phyloP scores from a whole-genome alignment of 2,329 filamentous ascomycete species.

The Diatrype stigma region DNA sequence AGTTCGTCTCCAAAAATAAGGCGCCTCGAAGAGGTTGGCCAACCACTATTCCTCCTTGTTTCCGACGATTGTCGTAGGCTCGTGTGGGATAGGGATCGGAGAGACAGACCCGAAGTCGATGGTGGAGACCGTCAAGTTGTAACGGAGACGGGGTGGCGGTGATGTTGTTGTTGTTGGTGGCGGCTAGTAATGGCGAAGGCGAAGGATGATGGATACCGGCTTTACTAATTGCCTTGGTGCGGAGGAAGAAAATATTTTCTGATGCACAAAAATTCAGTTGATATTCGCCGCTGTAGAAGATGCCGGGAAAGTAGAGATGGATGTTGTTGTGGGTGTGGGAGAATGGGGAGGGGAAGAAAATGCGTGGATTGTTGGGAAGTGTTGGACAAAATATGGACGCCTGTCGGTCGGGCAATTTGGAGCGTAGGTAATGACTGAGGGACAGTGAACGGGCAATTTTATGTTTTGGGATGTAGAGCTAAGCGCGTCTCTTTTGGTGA shows the following conservation, averaged over 20 bases:
- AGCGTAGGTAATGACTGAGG: not conserved
- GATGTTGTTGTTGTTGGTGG: not conserved
- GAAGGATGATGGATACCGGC: not conserved
- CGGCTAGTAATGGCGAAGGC: not conserved
- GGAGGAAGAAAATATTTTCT: not conserved
- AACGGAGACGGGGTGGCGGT: not conserved
- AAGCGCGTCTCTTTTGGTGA: not conserved
- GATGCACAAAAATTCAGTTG: not conserved
- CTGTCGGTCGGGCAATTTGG: not conserved
- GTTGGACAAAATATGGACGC: not conserved
- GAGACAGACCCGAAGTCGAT: not conserved
- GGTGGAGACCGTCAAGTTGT: not conserved
- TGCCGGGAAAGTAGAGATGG: no score
- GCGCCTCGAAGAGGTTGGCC: not conserved
- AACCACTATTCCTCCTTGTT: not conserved
- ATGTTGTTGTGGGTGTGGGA: not conserved
- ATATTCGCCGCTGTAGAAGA: not conserved
- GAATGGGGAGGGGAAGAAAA: not conserved
- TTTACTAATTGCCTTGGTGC: not conserved
- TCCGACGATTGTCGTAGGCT: not conserved
- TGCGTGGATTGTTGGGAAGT: not conserved
- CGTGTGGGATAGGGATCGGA: not conserved
- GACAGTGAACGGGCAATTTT: not conserved
- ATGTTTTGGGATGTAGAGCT: not conserved
- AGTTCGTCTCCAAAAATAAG: not conserved